Conservation (phyloP, 228 moss, liverwort and hornwort species). For the Sphagnum fallax region DNA sequence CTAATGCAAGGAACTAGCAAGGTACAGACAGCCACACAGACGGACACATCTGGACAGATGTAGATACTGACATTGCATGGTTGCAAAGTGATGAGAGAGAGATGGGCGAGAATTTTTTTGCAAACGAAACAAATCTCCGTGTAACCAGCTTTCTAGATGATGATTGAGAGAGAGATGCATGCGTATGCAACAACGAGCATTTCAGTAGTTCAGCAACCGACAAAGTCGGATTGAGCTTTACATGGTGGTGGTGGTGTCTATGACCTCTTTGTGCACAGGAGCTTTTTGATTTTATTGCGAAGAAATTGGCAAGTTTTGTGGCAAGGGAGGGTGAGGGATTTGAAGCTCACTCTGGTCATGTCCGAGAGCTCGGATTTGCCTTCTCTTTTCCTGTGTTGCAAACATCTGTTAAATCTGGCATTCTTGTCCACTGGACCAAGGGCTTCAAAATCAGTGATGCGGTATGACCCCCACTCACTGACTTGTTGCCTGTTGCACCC, state of each 20-base stretch:
- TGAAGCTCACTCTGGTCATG: slow-evolving; percentile 33
- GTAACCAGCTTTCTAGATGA: background rate
- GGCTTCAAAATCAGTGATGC: slow-evolving; percentile 80
- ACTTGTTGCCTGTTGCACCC: too few relatives aligned
- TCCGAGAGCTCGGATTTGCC: slow-evolving; percentile 68
- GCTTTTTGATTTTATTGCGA: slow-evolving; percentile 81
- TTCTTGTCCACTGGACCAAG: slow-evolving; percentile 85
- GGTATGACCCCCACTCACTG: slow-evolving; percentile 11
- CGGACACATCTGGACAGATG: too few relatives aligned
- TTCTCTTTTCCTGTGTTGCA: slow-evolving; percentile 90
- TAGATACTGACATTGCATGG: too few relatives aligned
- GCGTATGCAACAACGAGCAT: too few relatives aligned
- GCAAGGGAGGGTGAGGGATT: slow-evolving; percentile 44
- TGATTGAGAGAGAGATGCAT: background rate
- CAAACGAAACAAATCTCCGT: background rate
- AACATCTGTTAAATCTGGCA: slow-evolving; percentile 76
- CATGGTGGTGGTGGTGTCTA: background rate
- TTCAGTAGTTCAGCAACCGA: too few relatives aligned
- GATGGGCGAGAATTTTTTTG: background rate
- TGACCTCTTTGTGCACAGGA: slow-evolving; percentile 20
- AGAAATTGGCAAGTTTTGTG: slow-evolving; percentile 58
- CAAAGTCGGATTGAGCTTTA: too few relatives aligned
- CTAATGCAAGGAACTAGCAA: slow-evolving; percentile 78
- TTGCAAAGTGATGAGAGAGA: too few relatives aligned
- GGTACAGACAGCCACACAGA: slow-evolving; percentile 6